phyloP scores from a whole-genome alignment of 2,329 filamentous ascomycete genomes.

The Emmonsia crescens region DNA sequence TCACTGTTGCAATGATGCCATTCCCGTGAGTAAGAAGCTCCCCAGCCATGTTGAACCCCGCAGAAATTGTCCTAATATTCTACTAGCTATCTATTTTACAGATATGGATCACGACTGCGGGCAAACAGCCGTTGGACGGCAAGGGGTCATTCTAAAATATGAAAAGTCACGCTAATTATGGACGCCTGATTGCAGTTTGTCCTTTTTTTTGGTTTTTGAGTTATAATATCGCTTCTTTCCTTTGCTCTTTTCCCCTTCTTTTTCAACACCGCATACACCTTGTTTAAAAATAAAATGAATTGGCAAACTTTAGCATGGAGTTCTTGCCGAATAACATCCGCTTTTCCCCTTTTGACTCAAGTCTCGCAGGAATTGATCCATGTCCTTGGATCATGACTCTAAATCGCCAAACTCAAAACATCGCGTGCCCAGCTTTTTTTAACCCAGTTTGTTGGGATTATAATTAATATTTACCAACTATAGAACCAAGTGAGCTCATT shows the following conservation, averaged over 20 bases:
- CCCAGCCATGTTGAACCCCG: not conserved
- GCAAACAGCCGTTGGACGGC: not conserved
- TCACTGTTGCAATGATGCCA: constrained; percentile 1
- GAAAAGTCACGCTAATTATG: not conserved
- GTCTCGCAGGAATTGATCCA: too few relatives aligned
- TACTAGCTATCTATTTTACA: not conserved
- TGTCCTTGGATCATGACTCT: too few relatives aligned
- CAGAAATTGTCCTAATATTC: not conserved
- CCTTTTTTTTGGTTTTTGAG: not conserved
- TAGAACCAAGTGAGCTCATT: too few relatives aligned
- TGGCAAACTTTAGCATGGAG: too few relatives aligned
- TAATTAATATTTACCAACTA: too few relatives aligned
- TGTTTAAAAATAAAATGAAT: not conserved
- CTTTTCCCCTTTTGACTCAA: too few relatives aligned
- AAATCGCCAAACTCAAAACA: too few relatives aligned
- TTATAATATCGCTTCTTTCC: not conserved
- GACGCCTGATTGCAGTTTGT: not conserved
- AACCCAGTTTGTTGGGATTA: too few relatives aligned
- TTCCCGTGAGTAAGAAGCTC: not conserved
- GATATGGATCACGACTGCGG: not conserved
- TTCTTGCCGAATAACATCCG: too few relatives aligned
- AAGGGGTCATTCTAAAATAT: not conserved
- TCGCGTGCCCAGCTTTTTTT: too few relatives aligned
- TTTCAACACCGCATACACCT: not conserved
- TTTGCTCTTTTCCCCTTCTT: too few relatives aligned